Evolutionary conservation across 208 protist genomes (phyloP), one percentile per base, ranked within the genome.

Genomic region (Acanthamoeba royreba): DNA sequence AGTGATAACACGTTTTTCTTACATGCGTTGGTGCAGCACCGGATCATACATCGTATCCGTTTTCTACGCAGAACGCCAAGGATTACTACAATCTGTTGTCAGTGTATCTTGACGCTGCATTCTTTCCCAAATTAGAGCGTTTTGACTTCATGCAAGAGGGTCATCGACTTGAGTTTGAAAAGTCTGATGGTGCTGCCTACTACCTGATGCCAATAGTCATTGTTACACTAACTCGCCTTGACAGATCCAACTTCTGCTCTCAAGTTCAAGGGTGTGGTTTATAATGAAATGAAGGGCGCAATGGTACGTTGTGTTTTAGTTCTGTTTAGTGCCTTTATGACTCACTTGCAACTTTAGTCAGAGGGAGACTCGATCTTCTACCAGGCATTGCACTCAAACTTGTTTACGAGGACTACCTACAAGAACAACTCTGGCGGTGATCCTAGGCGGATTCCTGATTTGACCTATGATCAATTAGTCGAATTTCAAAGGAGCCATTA

Each of bases 231-330:
- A 92, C 4, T 35, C 17, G 8, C n/a, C 17, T 28, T 45, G 4
- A 49, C 45, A 94, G 69, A 81, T 31, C 25, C 90, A 15, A 74
- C 86, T 25, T 86, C 49, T 1, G 19, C 35, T 11, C 63, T 96
- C 28, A 52, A 92, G 40, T 94, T 94, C 46, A 97, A 97, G 53
- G 96, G 96, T 35, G 94, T 97, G 17, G 96, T 97, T 9, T 97
- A 96, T 40, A 97, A 96, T 47, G 96, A 97, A 43, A 97, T 97
- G 96, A 97, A 97, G 52, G 96, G 96, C 33, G 94, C 89, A 25
- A n/a, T 97, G 45, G 89, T 94, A 52, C 61, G 93, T 52, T 53
- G 33, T 5, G 9, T n/a, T 42, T 40, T 33, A 77, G 7, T 92
- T 7, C 35, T 93, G 43, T 9, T 94, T 94, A 47, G 19, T 7